A percentile compares a stretch with the other conserved stretches of the same genome.
Evolutionary conservation across 257 asterid genomes (phyloP).

Genomic region (Penstemon newberryi): DNA sequence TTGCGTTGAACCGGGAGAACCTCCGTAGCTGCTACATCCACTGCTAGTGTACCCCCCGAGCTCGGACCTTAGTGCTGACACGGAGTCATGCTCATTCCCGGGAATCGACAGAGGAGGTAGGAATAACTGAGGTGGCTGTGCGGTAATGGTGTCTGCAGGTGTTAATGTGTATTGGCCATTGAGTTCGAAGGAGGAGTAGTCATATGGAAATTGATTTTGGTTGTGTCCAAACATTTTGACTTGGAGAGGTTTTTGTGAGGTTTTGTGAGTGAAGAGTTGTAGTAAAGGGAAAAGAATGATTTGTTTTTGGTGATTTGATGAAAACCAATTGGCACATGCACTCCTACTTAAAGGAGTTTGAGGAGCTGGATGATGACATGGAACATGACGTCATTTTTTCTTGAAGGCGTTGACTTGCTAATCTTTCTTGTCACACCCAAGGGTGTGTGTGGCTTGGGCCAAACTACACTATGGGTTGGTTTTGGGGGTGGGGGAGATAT

Average conservation of each 20-base stretch:
- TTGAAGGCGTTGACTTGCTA: conserved; percentile 54
- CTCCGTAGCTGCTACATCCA: conserved; percentile 72
- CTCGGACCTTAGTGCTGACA: conserved; percentile 52
- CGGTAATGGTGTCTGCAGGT: conserved; percentile 15
- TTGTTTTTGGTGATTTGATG: conserved; percentile 25
- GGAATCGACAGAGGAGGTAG: conserved; percentile 52
- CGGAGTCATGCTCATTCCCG: conserved; percentile 45
- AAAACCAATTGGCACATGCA: conserved; percentile 29
- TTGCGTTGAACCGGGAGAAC: conserved; percentile 51
- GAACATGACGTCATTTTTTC: conserved; percentile 49
- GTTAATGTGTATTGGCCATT: conserved; percentile 32
- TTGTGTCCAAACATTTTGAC: conserved; percentile 55
- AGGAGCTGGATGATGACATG: conserved; percentile 58
- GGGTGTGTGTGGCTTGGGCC: conserved; percentile 26
- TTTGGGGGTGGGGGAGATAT: not conserved
- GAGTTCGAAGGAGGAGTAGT: conserved; percentile 37
- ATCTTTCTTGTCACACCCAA: conserved; percentile 28
- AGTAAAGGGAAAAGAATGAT: conserved; percentile 6
- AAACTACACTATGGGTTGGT: conserved; percentile 12
- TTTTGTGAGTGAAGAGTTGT: conserved; percentile 10
- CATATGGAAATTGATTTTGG: conserved; percentile 35
- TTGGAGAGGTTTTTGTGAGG: conserved; percentile 13
- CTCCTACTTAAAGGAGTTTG: conserved; percentile 54
- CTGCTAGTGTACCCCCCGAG: conserved; percentile 53
- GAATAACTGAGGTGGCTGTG: conserved; percentile 35